These are phyloP conservation scores for Penicillium parvum DNA, from an alignment of 495 filamentous ascomycete species.

Conservation along the genomic window DNA sequence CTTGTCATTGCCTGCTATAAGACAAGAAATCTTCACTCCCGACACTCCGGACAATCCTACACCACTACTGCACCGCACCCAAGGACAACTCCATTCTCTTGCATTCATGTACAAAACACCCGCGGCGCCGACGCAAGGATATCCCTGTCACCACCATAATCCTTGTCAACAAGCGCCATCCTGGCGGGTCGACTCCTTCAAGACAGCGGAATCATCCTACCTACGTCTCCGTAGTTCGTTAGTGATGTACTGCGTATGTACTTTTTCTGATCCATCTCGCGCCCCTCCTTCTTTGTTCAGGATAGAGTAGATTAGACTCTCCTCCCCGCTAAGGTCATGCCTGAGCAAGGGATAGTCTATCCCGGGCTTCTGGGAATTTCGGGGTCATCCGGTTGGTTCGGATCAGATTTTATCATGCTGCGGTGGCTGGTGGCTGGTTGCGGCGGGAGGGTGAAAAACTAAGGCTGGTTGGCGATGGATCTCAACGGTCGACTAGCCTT, in stretches of 20 bases:
- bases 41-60: neutral
- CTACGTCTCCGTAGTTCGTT: neutral
- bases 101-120: neutral
- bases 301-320: slow-evolving; percentile 4
- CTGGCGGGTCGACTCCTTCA: no score
- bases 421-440: slow-evolving; percentile 1
- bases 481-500: slow-evolving; percentile 21
- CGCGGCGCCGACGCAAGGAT: neutral
- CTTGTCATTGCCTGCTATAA: neutral
- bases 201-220: neutral
- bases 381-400: slow-evolving; percentile 8
- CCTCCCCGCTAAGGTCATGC: slow-evolving; percentile 6
- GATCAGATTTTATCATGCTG: neutral
- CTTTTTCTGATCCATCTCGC: neutral
- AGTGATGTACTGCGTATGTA: neutral
- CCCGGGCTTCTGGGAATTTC: slow-evolving; percentile 8
- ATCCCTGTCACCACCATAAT: no score
- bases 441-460: neutral
- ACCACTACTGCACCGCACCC: slow-evolving; percentile 5
- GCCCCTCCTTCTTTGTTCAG: neutral
- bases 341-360: slow-evolving; percentile 2
- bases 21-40: neutral
- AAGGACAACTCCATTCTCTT: no score
- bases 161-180: neutral
- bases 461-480: slow-evolving; percentile 7